Conservation (phyloP, 345 rosid genomes). For the Lumnitzera racemosa region DNA sequence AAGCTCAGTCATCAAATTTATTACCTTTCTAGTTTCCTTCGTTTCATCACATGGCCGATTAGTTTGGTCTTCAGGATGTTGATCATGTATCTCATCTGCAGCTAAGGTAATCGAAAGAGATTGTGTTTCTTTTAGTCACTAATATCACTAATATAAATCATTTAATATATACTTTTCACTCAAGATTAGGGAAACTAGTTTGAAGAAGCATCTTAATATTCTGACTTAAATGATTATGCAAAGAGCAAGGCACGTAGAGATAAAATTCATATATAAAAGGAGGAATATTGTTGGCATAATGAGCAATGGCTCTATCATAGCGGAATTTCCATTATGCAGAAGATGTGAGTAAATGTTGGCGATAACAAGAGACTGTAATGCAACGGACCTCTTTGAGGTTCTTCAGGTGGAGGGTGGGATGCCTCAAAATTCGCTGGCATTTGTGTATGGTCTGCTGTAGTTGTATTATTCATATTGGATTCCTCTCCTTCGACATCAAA, state of each 20-base stretch:
- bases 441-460: slow-evolving; percentile 37
- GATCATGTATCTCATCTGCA: slow-evolving; percentile 41
- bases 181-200: too few relatives aligned
- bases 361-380: slow-evolving; percentile 1
- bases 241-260: too few relatives aligned
- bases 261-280: too few relatives aligned
- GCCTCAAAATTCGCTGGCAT: slow-evolving; percentile 37
- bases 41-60: slow-evolving; percentile 21
- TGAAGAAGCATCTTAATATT: too few relatives aligned
- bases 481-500: slow-evolving; percentile 71
- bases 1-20: not conserved
- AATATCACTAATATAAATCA: too few relatives aligned
- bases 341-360: too few relatives aligned
- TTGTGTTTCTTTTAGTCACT: too few relatives aligned
- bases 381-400: slow-evolving; percentile 44
- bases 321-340: too few relatives aligned
- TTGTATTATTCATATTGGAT: slow-evolving; percentile 47
- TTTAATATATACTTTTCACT: not conserved
- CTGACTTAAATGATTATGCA: too few relatives aligned
- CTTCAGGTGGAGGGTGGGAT: slow-evolving; percentile 42
- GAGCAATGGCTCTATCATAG: too few relatives aligned
- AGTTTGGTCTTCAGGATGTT: slow-evolving; percentile 24
- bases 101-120: slow-evolving; percentile 10
- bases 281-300: too few relatives aligned
- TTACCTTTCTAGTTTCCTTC: slow-evolving; percentile 44